Conservation (phyloP, 2,329 filamentous ascomycete species). For the Cladorrhinum sp. region DNA sequence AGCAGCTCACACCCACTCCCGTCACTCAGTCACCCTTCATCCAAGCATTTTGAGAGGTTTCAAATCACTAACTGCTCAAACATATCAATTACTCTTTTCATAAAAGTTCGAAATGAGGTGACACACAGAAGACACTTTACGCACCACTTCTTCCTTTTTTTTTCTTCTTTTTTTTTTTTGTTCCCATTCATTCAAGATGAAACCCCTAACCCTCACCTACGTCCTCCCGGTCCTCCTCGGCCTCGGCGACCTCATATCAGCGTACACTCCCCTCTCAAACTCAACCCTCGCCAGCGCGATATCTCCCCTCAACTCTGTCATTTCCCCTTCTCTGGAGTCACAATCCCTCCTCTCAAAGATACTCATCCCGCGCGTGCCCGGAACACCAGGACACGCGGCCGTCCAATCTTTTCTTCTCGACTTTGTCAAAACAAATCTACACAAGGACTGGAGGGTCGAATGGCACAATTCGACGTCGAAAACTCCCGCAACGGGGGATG, state of each 20-base stretch:
- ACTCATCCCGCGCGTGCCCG: slow-evolving; percentile 82
- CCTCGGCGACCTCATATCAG: slow-evolving; percentile 10
- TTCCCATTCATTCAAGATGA: neutral
- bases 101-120: neutral
- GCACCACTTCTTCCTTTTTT: neutral
- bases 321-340: slow-evolving; percentile 68
- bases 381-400: slow-evolving; percentile 68
- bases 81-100: neutral
- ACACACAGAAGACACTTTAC: neutral
- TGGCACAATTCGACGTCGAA: slow-evolving; percentile 88
- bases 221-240: neutral
- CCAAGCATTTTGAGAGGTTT: too few species aligned
- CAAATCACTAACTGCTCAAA: too few species aligned
- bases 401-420: slow-evolving; percentile 79
- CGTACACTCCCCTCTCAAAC: slow-evolving; percentile 64
- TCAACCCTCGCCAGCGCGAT: slow-evolving; percentile 42
- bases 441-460: slow-evolving; percentile 76
- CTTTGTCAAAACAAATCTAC: slow-evolving; percentile 68
- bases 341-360: slow-evolving; percentile 85
- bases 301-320: slow-evolving; percentile 25
- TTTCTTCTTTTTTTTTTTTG: neutral
- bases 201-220: neutral
- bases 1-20: neutral
- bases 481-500: slow-evolving; percentile 71
- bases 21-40: neutral